Base-by-base conservation (phyloP, 208 protist genomes). In the Leptomonas seymouri region DNA sequence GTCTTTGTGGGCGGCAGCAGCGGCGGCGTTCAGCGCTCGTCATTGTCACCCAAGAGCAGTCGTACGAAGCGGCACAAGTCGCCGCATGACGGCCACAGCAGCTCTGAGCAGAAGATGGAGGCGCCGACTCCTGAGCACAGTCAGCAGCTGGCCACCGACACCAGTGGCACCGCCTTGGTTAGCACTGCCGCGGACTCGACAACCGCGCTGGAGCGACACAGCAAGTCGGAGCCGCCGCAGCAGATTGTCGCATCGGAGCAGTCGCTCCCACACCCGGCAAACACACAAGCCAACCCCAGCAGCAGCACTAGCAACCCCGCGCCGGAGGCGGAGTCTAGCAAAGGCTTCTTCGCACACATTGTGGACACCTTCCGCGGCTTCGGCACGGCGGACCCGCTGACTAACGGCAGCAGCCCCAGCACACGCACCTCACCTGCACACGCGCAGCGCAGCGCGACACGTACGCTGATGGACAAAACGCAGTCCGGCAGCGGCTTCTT, bases 1-100 rank as follows among this genome's bases (percentile, higher is more conserved):
- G 34, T 41, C 51, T 49, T 73, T 11, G 20, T 72, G 8, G 65
- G 73, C 23, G 50, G 73, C 60, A 59, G 73, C 59, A 67, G 73
- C 59, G 66, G 73, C 27, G 53, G 66, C 41, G 65, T 78, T 12
- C 44, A 63, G 73, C 73, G 73, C 6, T 18, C 28, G 30, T 6
- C 41, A 30, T 44, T 23, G 1, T 27, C 61, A 21, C 0, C 57
- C 9, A 9, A 34, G 21, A 51, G 16, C 0, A 54, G 21, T 23
- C 41, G 25, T 27, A 50, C 41, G 31, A 73, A 64, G 31, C 56
- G 23, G 25, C 30, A 15, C 14, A 57, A n/a, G 36, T 51, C 57
- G 12, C 20, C 34, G 14, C 56, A 23, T 1, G 60, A 42, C 12
- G 27, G 42, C 8, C 46, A 18, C 5, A 42, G 9, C 44, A 53